phyloP scores from a whole-genome alignment of 2,329 filamentous ascomycete species.

The Emmonsiellopsis sp. region DNA sequence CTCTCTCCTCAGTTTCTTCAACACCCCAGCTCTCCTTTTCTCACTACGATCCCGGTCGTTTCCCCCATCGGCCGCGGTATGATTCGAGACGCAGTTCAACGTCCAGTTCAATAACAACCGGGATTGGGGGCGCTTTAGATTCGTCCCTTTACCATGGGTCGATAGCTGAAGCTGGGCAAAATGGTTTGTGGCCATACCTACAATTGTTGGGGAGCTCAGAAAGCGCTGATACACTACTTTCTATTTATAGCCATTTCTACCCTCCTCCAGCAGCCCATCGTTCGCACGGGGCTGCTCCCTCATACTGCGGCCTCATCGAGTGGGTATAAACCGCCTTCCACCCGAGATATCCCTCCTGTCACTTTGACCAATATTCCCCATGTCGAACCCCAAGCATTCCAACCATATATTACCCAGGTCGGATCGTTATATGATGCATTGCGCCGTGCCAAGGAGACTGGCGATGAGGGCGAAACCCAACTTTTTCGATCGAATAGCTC shows the following conservation, averaged over 20 bases:
- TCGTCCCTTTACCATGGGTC: conserved; percentile 50
- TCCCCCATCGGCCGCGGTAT: conserved; percentile 23
- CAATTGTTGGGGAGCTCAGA: background rate
- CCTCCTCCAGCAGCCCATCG: conserved; percentile 65
- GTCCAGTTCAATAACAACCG: conserved; percentile 76
- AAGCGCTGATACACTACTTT: background rate
- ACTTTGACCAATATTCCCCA: conserved; percentile 79
- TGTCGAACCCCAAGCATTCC: conserved; percentile 70
- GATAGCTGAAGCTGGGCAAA: conserved; percentile 59
- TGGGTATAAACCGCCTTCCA: conserved; percentile 71
- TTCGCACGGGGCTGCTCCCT: conserved; percentile 71
- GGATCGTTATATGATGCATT: conserved; percentile 83
- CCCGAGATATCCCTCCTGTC: conserved; percentile 86
- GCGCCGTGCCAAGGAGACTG: conserved; percentile 68
- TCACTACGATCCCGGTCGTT: conserved; percentile 28
- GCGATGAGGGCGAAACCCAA: conserved; percentile 51
- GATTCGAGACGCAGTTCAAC: conserved; percentile 62
- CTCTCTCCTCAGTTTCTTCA: conserved; percentile 42
- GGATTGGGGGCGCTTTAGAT: conserved; percentile 75
- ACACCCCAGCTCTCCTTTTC: conserved; percentile 37
- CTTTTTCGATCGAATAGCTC: conserved; percentile 36
- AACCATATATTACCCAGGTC: conserved; percentile 74
- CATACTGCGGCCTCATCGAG: conserved; percentile 61
- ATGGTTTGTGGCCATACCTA: conserved; percentile 39
- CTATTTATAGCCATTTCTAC: conserved; percentile 62